These are phyloP conservation scores for Mycena galericulata DNA, from an alignment of 768 basidiomycete genomes.

Conservation along the genomic window DNA sequence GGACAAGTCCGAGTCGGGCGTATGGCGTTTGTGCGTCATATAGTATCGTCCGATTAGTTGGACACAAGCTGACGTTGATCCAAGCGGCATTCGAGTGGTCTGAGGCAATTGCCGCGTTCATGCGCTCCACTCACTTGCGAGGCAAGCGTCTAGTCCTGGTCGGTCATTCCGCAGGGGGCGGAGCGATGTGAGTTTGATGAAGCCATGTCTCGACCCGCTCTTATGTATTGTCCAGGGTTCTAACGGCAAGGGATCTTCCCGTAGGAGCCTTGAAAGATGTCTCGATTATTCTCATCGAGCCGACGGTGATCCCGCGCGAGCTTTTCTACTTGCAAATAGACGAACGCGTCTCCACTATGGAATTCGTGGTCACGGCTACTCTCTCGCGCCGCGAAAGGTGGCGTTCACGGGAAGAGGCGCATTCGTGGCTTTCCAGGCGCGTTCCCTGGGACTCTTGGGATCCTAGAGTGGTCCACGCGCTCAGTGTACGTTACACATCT, in stretches of 20 bases:
- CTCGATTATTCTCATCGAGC: slow-evolving; percentile 59
- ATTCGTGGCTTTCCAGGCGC: slow-evolving; percentile 54
- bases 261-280: slow-evolving; percentile 43
- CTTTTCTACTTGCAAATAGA: slow-evolving; percentile 51
- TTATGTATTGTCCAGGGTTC: slow-evolving; percentile 44
- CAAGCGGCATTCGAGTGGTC: slow-evolving; percentile 55
- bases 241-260: slow-evolving; percentile 50
- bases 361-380: slow-evolving; percentile 49
- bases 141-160: slow-evolving; percentile 53
- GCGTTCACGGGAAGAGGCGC: slow-evolving; percentile 55
- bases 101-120: slow-evolving; percentile 48
- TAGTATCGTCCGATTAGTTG: background rate
- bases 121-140: slow-evolving; percentile 44
- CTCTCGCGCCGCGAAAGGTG: slow-evolving; percentile 56
- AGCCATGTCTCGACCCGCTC: background rate
- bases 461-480: slow-evolving; percentile 49
- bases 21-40: slow-evolving; percentile 44
- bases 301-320: slow-evolving; percentile 54
- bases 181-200: slow-evolving; percentile 47
- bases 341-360: slow-evolving; percentile 52
- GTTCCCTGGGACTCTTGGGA: slow-evolving; percentile 64
- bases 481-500: slow-evolving; percentile 48
- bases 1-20: slow-evolving; percentile 46
- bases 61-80: background rate
- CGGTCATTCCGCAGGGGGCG: slow-evolving; percentile 60